phyloP scores from a whole-genome alignment of 768 basidiomycete species.

The Hydnum rufescens region DNA sequence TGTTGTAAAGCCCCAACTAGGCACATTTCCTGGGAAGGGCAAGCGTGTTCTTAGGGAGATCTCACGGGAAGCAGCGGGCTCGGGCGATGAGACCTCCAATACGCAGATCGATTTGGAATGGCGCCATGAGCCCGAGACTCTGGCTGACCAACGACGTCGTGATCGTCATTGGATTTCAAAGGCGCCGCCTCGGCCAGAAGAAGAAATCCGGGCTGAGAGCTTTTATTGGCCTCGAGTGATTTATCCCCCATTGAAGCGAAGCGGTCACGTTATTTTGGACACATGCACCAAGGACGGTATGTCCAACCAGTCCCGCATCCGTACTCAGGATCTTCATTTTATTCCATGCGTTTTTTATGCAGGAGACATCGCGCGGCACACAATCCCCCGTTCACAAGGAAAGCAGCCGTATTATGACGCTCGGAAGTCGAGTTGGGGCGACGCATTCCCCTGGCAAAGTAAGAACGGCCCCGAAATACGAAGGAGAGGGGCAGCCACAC shows the following conservation, averaged over 20 bases:
- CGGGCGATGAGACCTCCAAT: slow-evolving; percentile 1
- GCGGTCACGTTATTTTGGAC: slow-evolving; percentile 83
- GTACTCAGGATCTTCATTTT: neutral
- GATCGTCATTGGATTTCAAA: neutral
- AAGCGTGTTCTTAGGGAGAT: neutral
- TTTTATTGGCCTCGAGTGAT: slow-evolving; percentile 82
- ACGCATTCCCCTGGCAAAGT: slow-evolving; percentile 78
- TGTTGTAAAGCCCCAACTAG: neutral
- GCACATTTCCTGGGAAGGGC: neutral
- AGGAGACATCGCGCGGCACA: slow-evolving; percentile 86
- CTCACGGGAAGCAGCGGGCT: neutral
- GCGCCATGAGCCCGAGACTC: neutral
- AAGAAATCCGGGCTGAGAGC: slow-evolving; percentile 47
- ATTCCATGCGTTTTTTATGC: neutral
- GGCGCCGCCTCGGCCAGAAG: slow-evolving; percentile 9
- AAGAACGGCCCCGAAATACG: slow-evolving; percentile 60
- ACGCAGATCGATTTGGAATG: neutral
- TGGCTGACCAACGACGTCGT: slow-evolving; percentile 4
- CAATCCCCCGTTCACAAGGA: slow-evolving; percentile 85
- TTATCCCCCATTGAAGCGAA: slow-evolving; percentile 79
- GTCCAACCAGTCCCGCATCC: slow-evolving; percentile 9
- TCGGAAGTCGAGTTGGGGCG: slow-evolving; percentile 84
- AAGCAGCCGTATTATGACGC: slow-evolving; percentile 91
- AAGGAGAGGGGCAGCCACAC: slow-evolving; percentile 4
- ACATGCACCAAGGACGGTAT: slow-evolving; percentile 67